Evolutionary conservation across 208 protist species (phyloP).

Genomic region (Leptomonas pyrrhocoris): DNA sequence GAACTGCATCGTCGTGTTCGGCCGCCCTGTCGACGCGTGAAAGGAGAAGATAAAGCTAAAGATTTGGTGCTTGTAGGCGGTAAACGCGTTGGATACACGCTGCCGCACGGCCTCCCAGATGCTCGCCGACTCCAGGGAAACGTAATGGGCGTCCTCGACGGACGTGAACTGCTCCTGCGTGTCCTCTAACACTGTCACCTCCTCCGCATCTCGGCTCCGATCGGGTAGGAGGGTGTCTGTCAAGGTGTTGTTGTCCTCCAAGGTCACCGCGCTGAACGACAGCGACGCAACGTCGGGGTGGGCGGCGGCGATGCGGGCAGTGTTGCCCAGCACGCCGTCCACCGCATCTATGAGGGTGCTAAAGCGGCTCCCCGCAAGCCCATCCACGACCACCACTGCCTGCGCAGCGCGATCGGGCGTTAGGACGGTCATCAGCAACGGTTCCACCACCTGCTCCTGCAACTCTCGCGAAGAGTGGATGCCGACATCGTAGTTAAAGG

Average conservation of each 20-base stretch:
- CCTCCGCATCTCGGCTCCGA: background rate
- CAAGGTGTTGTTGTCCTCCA: constrained; percentile 63
- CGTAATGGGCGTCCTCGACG: constrained; percentile 63
- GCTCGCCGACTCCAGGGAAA: constrained; percentile 34
- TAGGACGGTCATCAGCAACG: constrained; percentile 47
- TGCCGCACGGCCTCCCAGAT: constrained; percentile 23
- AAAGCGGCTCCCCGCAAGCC: constrained; percentile 32
- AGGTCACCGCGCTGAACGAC: constrained; percentile 52
- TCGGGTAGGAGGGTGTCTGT: constrained; percentile 37
- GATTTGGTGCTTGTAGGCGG: constrained; percentile 52
- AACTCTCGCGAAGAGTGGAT: constrained; percentile 25
- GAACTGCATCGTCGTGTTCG: constrained; percentile 83
- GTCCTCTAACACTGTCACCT: constrained; percentile 73
- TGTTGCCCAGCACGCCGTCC: constrained; percentile 52
- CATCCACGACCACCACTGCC: constrained; percentile 65
- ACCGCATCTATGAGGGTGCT: constrained; percentile 41
- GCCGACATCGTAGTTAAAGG: constrained; percentile 55
- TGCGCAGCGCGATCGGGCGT: constrained; percentile 44
- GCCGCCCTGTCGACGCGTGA: constrained; percentile 33
- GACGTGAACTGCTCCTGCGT: constrained; percentile 67
- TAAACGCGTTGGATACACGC: constrained; percentile 16
- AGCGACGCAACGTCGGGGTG: constrained; percentile 41
- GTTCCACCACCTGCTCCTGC: constrained; percentile 40
- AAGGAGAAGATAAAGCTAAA: constrained; percentile 71
- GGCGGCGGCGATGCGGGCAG: constrained; percentile 13